Percentiles rank a stretch among this genome's conserved stretches.
These are phyloP conservation scores for Aureobasidium sp. DNA, from an alignment of 2,329 filamentous ascomycete genomes.

Conservation along the genomic window DNA sequence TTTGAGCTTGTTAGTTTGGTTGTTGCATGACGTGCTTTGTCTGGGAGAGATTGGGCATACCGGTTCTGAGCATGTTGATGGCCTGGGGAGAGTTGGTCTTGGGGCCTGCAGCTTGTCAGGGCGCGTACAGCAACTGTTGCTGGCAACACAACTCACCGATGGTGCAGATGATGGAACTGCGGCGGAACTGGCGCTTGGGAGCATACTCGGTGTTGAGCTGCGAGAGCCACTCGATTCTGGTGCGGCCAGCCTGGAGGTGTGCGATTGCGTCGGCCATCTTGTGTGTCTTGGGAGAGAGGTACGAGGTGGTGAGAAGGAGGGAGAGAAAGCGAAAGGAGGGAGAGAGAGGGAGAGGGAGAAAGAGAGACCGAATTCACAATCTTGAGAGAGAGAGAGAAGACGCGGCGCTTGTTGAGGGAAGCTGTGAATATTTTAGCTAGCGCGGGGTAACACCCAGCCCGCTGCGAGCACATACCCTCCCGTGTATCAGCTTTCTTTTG, in stretches of 20 bases:
- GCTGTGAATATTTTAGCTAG: conserved; percentile 8
- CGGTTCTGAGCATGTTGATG: conserved; percentile 84
- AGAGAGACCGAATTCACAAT: not conserved
- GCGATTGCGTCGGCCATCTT: conserved; percentile 68
- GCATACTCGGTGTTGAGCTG: conserved; percentile 83
- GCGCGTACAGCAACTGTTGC: not conserved
- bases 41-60: conserved; percentile 29
- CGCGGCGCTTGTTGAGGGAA: conserved; percentile 6
- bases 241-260: conserved; percentile 70
- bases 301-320: conserved; percentile 11
- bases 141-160: conserved; percentile 58
- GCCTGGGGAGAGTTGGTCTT: conserved; percentile 98
- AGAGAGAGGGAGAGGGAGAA: not conserved
- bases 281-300: conserved; percentile 6
- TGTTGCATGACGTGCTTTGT: not conserved
- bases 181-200: conserved; percentile 83
- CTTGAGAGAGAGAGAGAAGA: not conserved
- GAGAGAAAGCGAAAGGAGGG: not conserved
- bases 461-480: conserved; percentile 10
- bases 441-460: not conserved
- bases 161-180: conserved; percentile 97
- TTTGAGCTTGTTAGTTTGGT: conserved; percentile 20
- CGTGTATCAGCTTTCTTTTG: conserved; percentile 12
- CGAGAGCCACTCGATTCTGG: conserved; percentile 62
- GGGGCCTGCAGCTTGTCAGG: conserved; percentile 50